Conservation (phyloP, 192 early-diverging fungal species). For the Podila clonocystis region DNA sequence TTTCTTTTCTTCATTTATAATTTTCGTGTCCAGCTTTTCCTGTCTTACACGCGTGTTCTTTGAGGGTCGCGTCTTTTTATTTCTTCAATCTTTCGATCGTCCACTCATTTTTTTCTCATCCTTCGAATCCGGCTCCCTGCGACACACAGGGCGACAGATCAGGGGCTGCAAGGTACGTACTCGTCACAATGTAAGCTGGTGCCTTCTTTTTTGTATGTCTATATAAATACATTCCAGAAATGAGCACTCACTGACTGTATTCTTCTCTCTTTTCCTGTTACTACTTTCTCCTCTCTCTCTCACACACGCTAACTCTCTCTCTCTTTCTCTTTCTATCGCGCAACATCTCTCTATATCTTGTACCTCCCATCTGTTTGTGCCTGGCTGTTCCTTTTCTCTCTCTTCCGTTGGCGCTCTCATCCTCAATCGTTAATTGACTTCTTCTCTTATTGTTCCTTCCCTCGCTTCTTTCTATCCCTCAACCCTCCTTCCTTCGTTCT, state of each 20-base stretch:
- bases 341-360: neutral
- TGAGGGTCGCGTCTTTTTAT: too few relatives aligned
- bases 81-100: neutral
- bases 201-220: too few relatives aligned
- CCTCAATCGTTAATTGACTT: neutral
- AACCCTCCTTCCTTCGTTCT: neutral
- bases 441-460: neutral
- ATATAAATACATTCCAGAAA: too few relatives aligned
- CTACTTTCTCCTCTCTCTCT: neutral
- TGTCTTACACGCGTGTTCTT: too few relatives aligned
- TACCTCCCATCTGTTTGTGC: neutral
- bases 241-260: neutral
- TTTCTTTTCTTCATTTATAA: too few relatives aligned
- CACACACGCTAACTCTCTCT: too few relatives aligned
- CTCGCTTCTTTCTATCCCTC: neutral
- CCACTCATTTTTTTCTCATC: neutral
- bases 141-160: too few relatives aligned
- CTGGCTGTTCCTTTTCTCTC: neutral
- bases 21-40: too few relatives aligned
- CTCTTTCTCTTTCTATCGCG: slow-evolving; percentile 1
- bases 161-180: too few relatives aligned
- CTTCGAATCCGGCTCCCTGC: neutral
- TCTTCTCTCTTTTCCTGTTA: neutral
- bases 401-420: neutral
- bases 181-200: too few relatives aligned